These are phyloP conservation scores for Trifolium subterraneum DNA, from an alignment of 306 rosid genomes.

Conservation along the genomic window DNA sequence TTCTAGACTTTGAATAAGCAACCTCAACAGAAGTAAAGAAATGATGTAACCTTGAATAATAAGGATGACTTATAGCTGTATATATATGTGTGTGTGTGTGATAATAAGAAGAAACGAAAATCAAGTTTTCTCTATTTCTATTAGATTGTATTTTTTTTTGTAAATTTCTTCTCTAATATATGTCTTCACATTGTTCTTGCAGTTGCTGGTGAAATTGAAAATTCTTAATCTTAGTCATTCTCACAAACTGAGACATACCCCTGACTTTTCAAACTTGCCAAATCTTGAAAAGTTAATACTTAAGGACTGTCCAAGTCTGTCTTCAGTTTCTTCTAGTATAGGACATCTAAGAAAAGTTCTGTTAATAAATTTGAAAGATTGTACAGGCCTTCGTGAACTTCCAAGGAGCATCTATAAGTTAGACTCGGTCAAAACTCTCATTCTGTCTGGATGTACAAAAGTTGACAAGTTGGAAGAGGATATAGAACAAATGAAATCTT, in stretches of 20 bases:
- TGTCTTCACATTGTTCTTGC: background rate
- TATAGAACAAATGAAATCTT: slow-evolving; percentile 8
- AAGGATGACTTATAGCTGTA: too few relatives aligned
- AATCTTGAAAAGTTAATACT: background rate
- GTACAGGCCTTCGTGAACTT: slow-evolving; percentile 27
- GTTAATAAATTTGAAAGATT: slow-evolving; percentile 39
- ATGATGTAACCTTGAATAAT: too few relatives aligned
- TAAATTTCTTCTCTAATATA: background rate
- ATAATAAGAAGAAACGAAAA: too few relatives aligned
- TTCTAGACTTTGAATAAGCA: too few relatives aligned
- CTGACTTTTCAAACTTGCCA: background rate
- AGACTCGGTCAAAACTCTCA: slow-evolving; percentile 30
- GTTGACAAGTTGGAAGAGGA: slow-evolving; percentile 23
- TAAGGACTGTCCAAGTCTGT: background rate
- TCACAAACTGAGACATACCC: background rate
- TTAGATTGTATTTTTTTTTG: background rate
- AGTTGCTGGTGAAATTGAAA: slow-evolving; percentile 7
- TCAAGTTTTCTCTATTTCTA: too few relatives aligned
- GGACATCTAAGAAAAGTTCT: slow-evolving; percentile 16
- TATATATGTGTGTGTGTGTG: too few relatives aligned
- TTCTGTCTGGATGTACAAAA: slow-evolving; percentile 38
- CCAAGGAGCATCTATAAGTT: slow-evolving; percentile 45
- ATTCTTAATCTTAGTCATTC: background rate
- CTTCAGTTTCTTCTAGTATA: slow-evolving; percentile 13
- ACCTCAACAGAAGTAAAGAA: too few relatives aligned